Evolutionary conservation across 495 filamentous ascomycete species (phyloP), one percentile per base, ranked within the genome.

Genomic region (Aspergillus mulundensis): DNA sequence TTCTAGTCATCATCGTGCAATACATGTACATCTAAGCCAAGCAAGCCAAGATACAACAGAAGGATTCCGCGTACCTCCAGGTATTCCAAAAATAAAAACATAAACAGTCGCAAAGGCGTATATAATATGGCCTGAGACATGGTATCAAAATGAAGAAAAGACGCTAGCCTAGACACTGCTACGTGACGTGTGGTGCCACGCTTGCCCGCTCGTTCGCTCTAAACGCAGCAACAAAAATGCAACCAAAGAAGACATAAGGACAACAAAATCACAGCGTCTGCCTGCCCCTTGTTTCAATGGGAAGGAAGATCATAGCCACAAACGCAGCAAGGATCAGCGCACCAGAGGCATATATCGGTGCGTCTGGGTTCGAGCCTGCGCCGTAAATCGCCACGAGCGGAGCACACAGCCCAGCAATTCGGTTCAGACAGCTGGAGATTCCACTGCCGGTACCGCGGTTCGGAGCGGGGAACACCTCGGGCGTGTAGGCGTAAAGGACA

Each of bases 401-500:
- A 0, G 81, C 83, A 60, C 77, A 81, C 8, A 86, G 73, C 50
- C 83, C 82, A 2, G 76, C 70, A 24, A 85, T 73, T 18, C 82
- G 76, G 60, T 84, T 84, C 53, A 86, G 60, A 54, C 77, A 79
- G 54, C 77, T 79, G 12, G 75, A 74, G 24, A 85, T 81, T 28
- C 83, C 83, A 5, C 78, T 81, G 4, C 77, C 83, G 1, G 81
- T 83, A 14, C 83, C 83, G 24, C 83, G 74, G 62, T 78, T 77
- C 0, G 80, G 79, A 14, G 80, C 80, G 0, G 83, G 81, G 69
- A 84, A 83, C 14, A 84, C 79, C 57, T 85, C 83, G 0, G 83
- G 83, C 0, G 83, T 84, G 62, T 82, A 82, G 36, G 79, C 79
- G 61, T 83, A 84, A 7, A 85, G 67, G 3, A 84, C 81, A 19